Conservation (phyloP, 495 filamentous ascomycete genomes). For the Pyrenula aspistea region DNA sequence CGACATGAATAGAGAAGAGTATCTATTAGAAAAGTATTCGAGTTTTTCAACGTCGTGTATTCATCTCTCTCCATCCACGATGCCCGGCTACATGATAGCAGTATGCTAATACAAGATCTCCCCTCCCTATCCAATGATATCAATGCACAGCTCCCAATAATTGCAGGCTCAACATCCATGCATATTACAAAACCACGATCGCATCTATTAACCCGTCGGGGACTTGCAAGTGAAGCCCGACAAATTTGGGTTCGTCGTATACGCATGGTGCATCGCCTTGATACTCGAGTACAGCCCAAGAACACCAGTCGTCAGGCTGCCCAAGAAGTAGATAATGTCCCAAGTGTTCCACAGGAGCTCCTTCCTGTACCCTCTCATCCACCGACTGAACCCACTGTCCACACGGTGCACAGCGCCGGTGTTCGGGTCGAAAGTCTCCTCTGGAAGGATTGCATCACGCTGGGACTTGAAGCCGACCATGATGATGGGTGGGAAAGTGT, state of each 20-base stretch:
- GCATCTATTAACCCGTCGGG: conserved; percentile 11
- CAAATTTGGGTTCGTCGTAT: conserved; percentile 1
- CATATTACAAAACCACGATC: too few species aligned
- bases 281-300: conserved; percentile 23
- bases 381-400: conserved; percentile 26
- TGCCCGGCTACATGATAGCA: too few species aligned
- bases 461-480: conserved; percentile 29
- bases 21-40: too few species aligned
- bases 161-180: too few species aligned
- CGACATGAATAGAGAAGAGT: too few species aligned
- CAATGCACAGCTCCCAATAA: too few species aligned
- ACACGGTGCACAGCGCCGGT: conserved; percentile 20
- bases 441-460: conserved; percentile 26
- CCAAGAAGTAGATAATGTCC: conserved; percentile 20
- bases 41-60: too few species aligned
- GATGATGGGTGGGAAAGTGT: conserved; percentile 34
- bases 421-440: conserved; percentile 31
- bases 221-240: conserved; percentile 11
- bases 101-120: too few species aligned
- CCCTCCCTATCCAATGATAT: too few species aligned
- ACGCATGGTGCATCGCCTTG: conserved; percentile 12
- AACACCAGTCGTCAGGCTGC: conserved; percentile 11
- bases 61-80: too few species aligned
- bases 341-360: conserved; percentile 21
- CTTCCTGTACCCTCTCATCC: conserved; percentile 28